Percentiles rank a stretch among this genome's conserved stretches.
phyloP scores from a whole-genome alignment of 192 early-diverging fungal species.

The Coemansia umbellata region DNA sequence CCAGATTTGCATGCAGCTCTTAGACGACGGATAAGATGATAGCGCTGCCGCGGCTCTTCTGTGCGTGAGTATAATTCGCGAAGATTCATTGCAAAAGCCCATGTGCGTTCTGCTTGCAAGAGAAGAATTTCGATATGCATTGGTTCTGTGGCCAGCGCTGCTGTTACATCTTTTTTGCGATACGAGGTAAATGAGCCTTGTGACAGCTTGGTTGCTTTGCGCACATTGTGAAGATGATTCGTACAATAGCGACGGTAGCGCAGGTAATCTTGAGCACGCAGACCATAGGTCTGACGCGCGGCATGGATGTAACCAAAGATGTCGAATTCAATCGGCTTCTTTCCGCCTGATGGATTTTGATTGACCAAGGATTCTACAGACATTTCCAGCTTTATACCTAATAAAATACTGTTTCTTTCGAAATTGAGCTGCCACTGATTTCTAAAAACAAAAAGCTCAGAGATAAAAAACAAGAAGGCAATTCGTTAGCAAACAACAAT shows the following conservation, averaged over 20 bases:
- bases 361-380: too few relatives aligned
- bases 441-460: background rate
- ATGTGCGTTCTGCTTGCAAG: slow-evolving; percentile 43
- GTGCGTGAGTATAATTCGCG: slow-evolving; percentile 44
- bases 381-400: too few relatives aligned
- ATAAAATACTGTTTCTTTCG: background rate
- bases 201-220: slow-evolving; percentile 26
- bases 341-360: too few relatives aligned
- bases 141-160: slow-evolving; percentile 11
- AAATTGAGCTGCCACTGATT: too few relatives aligned
- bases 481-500: too few relatives aligned
- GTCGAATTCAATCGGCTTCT: slow-evolving; percentile 16
- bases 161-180: slow-evolving; percentile 16
- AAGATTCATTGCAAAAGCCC: slow-evolving; percentile 48
- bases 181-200: slow-evolving; percentile 28
- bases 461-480: background rate
- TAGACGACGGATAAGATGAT: slow-evolving; percentile 40
- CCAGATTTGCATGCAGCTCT: slow-evolving; percentile 29
- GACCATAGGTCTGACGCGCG: slow-evolving; percentile 34
- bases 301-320: slow-evolving; percentile 39
- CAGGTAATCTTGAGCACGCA: slow-evolving; percentile 38
- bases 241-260: slow-evolving; percentile 45
- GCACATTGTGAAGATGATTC: slow-evolving; percentile 36
- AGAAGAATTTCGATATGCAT: slow-evolving; percentile 38
- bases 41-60: slow-evolving; percentile 46